Base-by-base conservation (phyloP, 305 asterid genomes). In the Coffea humblotiana region DNA sequence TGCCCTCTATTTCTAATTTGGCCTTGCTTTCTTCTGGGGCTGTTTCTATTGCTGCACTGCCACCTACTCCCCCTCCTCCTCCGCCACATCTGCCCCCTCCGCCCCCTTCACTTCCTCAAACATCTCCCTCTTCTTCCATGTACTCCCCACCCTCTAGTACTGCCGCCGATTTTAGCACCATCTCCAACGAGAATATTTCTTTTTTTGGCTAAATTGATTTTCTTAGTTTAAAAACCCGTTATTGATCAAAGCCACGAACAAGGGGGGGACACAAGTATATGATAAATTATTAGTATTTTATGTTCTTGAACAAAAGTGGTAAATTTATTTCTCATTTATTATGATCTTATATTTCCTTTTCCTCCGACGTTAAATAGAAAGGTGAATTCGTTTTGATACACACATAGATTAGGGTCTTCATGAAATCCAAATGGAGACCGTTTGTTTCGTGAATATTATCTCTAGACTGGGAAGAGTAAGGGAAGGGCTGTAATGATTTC, bases 151-250 rank as follows among this genome's bases (percentile, higher is more conserved):
- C 91, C 25, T 86, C 92, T 71, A 40, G 43, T 40, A 54, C 79
- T 6, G 78, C 80, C 71, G 85, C 89, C 77, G 91, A 86, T 84
- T 91, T 86, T 82, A 89, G 77, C 87, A 71, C 88, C 74, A 85
- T 89, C 51, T 78, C 92, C 9, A 82, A 83, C 75, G 89, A 88
- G 47, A 86, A 89, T 86, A 85, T 88, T 27, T 78, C 91, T 40
- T 94, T 91, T 83, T 92, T 91, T 87, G 89, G 93, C 81, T 93
- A 85, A 87, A 51, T 32, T 54, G 40, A 49, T 35, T 14, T 5
- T 23, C 52, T 21, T 45, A 21, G 23, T 9, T 75, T 58, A n/a
- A 10, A 27, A n/a, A 18, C 40, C 23, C 14, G 0, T n/a, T 56
- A 25, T 48, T 80, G 49, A 49, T 19, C 18, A 15, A 43, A 32